Percentiles rank a stretch among this genome's conserved stretches.
phyloP scores from a whole-genome alignment of 2,329 filamentous ascomycete species.

The Alternaria atra region DNA sequence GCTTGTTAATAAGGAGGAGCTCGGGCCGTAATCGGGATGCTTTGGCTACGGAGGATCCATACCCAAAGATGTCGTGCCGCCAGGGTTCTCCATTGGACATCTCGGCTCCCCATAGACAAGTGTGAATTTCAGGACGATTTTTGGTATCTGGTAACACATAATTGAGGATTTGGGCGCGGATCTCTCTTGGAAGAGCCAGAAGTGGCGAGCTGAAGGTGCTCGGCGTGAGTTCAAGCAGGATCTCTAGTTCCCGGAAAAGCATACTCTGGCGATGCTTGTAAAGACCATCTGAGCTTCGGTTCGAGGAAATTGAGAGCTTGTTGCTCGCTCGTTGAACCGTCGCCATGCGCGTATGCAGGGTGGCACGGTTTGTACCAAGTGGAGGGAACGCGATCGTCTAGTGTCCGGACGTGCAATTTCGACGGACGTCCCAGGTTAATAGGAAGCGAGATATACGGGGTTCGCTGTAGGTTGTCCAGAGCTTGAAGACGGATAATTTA shows the following conservation, averaged over 20 bases:
- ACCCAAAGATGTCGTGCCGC: conserved; percentile 46
- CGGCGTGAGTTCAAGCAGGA: conserved; percentile 46
- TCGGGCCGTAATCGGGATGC: conserved; percentile 29
- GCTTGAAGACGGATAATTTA: neutral
- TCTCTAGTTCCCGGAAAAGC: conserved; percentile 45
- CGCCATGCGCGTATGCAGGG: conserved; percentile 19
- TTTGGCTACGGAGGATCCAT: conserved; percentile 36
- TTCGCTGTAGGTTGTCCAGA: neutral
- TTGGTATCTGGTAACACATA: conserved; percentile 36
- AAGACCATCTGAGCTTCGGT: conserved; percentile 36
- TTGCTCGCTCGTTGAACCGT: conserved; percentile 26
- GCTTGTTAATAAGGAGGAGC: conserved; percentile 42
- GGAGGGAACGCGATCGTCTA: conserved; percentile 1
- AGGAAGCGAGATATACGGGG: neutral
- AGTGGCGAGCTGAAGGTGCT: conserved; percentile 44
- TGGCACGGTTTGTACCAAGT: neutral
- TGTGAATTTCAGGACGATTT: conserved; percentile 43
- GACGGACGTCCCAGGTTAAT: neutral
- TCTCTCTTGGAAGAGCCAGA: conserved; percentile 42
- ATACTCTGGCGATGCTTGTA: conserved; percentile 45
- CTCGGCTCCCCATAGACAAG: conserved; percentile 47
- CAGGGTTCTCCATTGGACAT: conserved; percentile 46
- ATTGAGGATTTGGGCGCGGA: conserved; percentile 39
- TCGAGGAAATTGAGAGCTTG: conserved; percentile 37
- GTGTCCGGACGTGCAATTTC: conserved; percentile 8